Evolutionary conservation across 805 yeast species (phyloP).

Genomic region (Pichia cephalocereana): DNA sequence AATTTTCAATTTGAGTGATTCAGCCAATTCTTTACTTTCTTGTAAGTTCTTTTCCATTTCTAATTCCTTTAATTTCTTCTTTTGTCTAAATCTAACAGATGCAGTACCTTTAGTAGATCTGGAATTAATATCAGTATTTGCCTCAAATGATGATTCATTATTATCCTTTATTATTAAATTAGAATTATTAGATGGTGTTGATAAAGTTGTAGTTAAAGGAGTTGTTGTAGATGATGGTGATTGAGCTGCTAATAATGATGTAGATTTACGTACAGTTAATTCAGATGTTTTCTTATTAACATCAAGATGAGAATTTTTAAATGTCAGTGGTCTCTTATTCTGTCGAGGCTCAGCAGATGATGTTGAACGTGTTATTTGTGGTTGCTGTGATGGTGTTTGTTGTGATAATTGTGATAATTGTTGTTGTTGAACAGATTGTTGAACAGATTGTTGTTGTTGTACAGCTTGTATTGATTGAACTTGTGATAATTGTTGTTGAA

Average conservation of each 20-base stretch:
- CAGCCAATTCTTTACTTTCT: conserved; percentile 62
- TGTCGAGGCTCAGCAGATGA: not conserved
- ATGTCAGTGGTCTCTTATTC: conserved; percentile 1
- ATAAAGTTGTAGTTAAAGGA: too few relatives aligned
- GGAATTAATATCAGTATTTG: not conserved
- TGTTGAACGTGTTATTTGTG: too few relatives aligned
- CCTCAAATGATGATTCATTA: not conserved
- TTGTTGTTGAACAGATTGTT: not conserved
- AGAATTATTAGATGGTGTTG: not conserved
- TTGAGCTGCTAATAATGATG: not conserved
- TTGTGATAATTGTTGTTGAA: too few relatives aligned
- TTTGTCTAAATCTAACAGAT: conserved; percentile 84
- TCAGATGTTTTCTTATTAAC: not conserved
- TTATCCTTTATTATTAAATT: not conserved
- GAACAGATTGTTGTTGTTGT: conserved; percentile 3
- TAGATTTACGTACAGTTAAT: not conserved
- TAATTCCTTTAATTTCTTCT: conserved; percentile 86
- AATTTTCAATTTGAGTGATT: conserved; percentile 59
- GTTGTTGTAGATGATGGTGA: not conserved
- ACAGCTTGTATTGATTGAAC: not conserved
- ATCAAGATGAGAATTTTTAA: conserved; percentile 8
- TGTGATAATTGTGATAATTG: not conserved
- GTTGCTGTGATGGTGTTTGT: not conserved
- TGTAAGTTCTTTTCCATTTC: conserved; percentile 74
- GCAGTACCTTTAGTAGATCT: conserved; percentile 38